These are phyloP conservation scores for Glomus cerebriforme DNA, from an alignment of 192 early-diverging fungal genomes.

Conservation along the genomic window DNA sequence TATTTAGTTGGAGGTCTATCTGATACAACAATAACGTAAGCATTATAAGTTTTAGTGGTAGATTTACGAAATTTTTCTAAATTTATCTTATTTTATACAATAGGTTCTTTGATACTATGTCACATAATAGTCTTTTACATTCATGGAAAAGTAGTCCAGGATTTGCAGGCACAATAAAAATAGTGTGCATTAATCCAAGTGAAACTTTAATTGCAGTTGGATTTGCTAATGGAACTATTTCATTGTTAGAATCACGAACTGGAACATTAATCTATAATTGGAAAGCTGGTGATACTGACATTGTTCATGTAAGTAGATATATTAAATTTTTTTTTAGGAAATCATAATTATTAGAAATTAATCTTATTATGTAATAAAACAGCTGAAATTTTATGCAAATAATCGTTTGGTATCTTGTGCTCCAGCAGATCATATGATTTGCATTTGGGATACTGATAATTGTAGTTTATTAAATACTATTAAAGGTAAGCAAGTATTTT, in stretches of 20 bases:
- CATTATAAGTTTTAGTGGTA: slow-evolving; percentile 33
- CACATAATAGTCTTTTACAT: slow-evolving; percentile 35
- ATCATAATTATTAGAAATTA: not conserved
- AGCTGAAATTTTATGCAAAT: slow-evolving; percentile 61
- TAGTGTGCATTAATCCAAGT: slow-evolving; percentile 44
- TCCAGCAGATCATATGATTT: slow-evolving; percentile 57
- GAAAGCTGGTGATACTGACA: slow-evolving; percentile 61
- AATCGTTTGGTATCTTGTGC: slow-evolving; percentile 58
- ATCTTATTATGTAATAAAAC: not conserved
- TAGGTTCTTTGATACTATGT: slow-evolving; percentile 46
- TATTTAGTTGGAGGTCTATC: slow-evolving; percentile 51
- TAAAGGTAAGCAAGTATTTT: slow-evolving; percentile 35
- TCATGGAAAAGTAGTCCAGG: slow-evolving; percentile 43
- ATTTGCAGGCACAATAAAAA: slow-evolving; percentile 32
- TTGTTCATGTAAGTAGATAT: slow-evolving; percentile 46
- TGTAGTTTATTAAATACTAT: slow-evolving; percentile 55
- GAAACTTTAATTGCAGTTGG: slow-evolving; percentile 59
- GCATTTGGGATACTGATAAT: slow-evolving; percentile 56
- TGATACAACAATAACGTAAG: slow-evolving; percentile 52
- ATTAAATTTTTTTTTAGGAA: not conserved
- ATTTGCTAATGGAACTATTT: slow-evolving; percentile 54
- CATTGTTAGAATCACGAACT: slow-evolving; percentile 56
- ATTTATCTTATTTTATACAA: not conserved
- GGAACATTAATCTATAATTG: slow-evolving; percentile 55
- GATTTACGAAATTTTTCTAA: slow-evolving; percentile 26